Base-by-base conservation (phyloP, 108 stramenopile genomes). In the Fistulifera solaris region DNA sequence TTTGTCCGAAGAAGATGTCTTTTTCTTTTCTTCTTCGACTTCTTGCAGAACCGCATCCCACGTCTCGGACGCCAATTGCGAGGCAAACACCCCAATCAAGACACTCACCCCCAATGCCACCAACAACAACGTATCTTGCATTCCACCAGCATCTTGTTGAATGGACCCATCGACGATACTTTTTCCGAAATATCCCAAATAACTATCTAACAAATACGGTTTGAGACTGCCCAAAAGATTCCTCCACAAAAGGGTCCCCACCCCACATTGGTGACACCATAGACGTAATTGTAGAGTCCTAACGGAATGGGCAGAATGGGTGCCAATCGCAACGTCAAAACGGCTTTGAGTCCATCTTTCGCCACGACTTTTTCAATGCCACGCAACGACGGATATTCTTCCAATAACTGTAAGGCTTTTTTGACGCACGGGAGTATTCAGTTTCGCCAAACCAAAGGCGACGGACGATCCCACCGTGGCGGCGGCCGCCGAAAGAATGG, bases 281-380 rank as follows among this genome's bases (percentile, higher is more conserved):
- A 94, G n/a, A 94, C 77, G 61, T 95, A 96, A 53, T 95, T 95
- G 83, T 96, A 96, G 54, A 85, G 54, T 23, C 94, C 96, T 17
- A 96, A 71, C 10, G 95, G 95, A 49, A 96, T 94, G 10, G 93
- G 96, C 45, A 97, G 59, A 24, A 97, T 67, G 11, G 93, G 93
- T 22, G 96, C 93, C 50, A 97, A 69, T 45, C 96, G 76, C 12
- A 95, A 61, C 8, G 92, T 95, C 52, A 97, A 59, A 35, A 97
- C 89, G 6, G 96, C 89, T 71, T 93, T 90, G 19, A 95, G 63
- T 12, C 87, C 93, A 58, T 94, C 89, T 50, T 81, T 71, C 17
- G 89, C 85, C 10, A 94, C 94, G 15, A 94, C 90, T 52, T 83
- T 84, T 69, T 95, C 90, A 51, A 96, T 75, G 0, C 94, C 96